Conservation (phyloP, 129 eudicot species). For the Flaveria linearis region DNA sequence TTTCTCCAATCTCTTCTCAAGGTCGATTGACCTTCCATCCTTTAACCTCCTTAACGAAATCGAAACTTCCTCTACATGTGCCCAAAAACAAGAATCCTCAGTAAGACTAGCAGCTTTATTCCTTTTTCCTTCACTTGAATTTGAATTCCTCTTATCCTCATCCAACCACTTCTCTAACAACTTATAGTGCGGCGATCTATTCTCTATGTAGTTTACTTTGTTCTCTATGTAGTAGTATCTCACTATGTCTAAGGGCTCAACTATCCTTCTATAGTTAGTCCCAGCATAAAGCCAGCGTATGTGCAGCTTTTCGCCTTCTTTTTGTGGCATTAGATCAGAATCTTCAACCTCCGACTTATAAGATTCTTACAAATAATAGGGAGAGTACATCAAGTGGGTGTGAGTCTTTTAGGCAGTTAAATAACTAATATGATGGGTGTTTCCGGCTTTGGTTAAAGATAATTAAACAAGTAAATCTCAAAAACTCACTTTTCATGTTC, state of each 20-base stretch:
- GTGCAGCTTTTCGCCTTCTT: too few relatives aligned
- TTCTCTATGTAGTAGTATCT: too few relatives aligned
- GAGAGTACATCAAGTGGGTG: too few relatives aligned
- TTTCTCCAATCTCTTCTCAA: neutral
- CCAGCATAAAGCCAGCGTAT: too few relatives aligned
- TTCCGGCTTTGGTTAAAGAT: neutral
- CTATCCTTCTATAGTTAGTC: too few relatives aligned
- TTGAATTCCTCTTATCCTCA: conserved; percentile 23
- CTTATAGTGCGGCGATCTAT: conserved; percentile 37
- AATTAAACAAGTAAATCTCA: conserved; percentile 2
- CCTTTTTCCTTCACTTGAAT: conserved; percentile 4
- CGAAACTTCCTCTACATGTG: conserved; percentile 51
- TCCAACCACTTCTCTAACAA: conserved; percentile 46
- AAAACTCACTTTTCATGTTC: conserved; percentile 26
- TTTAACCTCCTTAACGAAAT: conserved; percentile 20
- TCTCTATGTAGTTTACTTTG: conserved; percentile 15
- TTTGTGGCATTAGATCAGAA: too few relatives aligned
- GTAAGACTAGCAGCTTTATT: conserved; percentile 35
- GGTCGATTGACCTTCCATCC: conserved; percentile 16
- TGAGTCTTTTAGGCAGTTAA: too few relatives aligned
- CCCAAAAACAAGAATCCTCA: conserved; percentile 59
- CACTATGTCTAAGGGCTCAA: too few relatives aligned
- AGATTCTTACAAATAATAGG: too few relatives aligned
- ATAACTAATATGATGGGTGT: neutral
- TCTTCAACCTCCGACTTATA: too few relatives aligned